Evolutionary conservation across 2,329 filamentous ascomycete species (phyloP).

Genomic region (Fusarium ramigenum): DNA sequence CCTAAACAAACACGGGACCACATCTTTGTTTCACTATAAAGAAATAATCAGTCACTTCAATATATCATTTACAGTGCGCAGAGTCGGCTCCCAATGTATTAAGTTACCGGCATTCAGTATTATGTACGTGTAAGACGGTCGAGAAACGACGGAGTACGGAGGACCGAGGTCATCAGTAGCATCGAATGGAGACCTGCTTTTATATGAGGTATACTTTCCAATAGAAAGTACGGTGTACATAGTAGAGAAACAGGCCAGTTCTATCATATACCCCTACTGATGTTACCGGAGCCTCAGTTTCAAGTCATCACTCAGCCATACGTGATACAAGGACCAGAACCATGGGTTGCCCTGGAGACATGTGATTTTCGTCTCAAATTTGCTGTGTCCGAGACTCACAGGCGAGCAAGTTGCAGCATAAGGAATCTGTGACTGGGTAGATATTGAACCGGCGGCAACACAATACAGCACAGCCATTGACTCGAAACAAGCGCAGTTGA

Average conservation of each 20-base stretch:
- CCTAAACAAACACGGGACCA: not conserved
- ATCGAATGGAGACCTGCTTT: not conserved
- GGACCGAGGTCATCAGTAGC: not conserved
- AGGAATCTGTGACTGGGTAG: conserved; percentile 5
- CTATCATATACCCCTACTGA: conserved; percentile 18
- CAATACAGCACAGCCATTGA: conserved; percentile 11
- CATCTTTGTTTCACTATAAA: not conserved
- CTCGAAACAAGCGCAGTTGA: conserved; percentile 39
- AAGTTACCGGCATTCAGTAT: conserved; percentile 5
- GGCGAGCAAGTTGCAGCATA: conserved; percentile 3
- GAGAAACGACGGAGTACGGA: not conserved
- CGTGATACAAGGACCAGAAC: conserved; percentile 6
- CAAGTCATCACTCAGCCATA: conserved; percentile 14
- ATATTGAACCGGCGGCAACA: not conserved
- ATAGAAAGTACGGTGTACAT: not conserved
- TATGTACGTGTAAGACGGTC: conserved; percentile 1
- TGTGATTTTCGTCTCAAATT: conserved; percentile 3
- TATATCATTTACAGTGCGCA: not conserved
- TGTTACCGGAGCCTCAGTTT: conserved; percentile 11
- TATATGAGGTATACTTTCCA: not conserved
- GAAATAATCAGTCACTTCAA: not conserved
- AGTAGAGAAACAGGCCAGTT: not conserved
- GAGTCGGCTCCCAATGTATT: not conserved
- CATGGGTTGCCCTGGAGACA: not conserved
- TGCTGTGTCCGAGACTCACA: conserved; percentile 7